These are phyloP conservation scores for Wickerhamiella sorbophila DNA, from an alignment of 805 yeast genomes.

Conservation along the genomic window DNA sequence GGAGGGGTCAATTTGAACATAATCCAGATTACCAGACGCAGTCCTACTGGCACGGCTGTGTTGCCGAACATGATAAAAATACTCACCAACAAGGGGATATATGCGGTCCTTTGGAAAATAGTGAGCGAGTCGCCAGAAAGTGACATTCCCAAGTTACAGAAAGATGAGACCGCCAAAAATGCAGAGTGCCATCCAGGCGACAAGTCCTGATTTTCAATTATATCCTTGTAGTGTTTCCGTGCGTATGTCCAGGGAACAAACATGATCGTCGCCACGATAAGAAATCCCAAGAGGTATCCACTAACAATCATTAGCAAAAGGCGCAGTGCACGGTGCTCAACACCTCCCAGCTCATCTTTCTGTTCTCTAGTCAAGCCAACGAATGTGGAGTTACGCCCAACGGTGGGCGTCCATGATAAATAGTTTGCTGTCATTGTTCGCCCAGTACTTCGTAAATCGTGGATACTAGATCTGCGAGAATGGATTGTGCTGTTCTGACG, in stretches of 20 bases:
- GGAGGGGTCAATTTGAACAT: constrained; percentile 53
- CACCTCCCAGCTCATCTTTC: constrained; percentile 92
- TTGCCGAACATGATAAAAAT: constrained; percentile 82
- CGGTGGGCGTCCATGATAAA: constrained; percentile 78
- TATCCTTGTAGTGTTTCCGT: constrained; percentile 14
- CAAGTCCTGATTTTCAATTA: constrained; percentile 41
- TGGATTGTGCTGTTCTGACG: background rate
- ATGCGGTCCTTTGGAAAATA: constrained; percentile 49
- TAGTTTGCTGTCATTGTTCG: constrained; percentile 32
- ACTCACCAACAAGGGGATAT: constrained; percentile 44
- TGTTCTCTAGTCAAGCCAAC: constrained; percentile 68
- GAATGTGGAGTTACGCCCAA: constrained; percentile 89
- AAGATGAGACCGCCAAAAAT: constrained; percentile 64
- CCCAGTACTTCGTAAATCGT: background rate
- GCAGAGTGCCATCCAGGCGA: constrained; percentile 89
- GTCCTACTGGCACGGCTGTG: constrained; percentile 80
- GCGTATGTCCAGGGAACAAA: constrained; percentile 34
- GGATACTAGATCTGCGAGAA: background rate
- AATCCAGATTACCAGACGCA: constrained; percentile 74
- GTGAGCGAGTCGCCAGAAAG: constrained; percentile 69
- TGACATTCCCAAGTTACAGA: constrained; percentile 76
- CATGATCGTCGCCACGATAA: constrained; percentile 40
- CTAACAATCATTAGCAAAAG: constrained; percentile 49
- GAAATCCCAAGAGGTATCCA: constrained; percentile 56
- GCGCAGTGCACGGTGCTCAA: constrained; percentile 83